phyloP scores from a whole-genome alignment of 768 basidiomycete genomes.

The Mycena epipterygia region DNA sequence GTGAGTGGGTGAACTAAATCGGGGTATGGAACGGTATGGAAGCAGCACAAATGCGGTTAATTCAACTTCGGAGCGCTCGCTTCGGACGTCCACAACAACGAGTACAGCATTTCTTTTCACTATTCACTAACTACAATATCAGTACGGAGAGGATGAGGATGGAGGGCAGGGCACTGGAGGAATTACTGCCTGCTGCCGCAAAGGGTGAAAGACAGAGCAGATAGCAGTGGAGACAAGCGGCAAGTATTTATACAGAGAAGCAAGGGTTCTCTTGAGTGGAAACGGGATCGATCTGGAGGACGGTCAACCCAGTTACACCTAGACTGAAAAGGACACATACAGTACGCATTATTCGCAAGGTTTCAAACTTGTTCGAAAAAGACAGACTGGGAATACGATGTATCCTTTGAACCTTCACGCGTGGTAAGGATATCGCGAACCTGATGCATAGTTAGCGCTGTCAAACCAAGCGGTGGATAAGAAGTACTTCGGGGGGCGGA shows the following conservation, averaged over 20 bases:
- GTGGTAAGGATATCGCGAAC: conserved; percentile 84
- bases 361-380: conserved; percentile 64
- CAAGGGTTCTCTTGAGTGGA: not conserved
- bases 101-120: not conserved
- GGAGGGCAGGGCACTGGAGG: too few species aligned
- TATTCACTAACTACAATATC: conserved; percentile 26
- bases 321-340: not conserved
- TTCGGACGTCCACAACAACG: not conserved
- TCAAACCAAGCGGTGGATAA: not conserved
- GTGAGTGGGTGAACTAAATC: too few species aligned
- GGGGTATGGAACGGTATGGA: too few species aligned
- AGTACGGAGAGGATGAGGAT: not conserved
- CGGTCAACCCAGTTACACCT: not conserved
- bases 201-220: not conserved
- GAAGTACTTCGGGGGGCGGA: conserved; percentile 80
- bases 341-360: not conserved
- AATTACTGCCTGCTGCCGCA: too few species aligned
- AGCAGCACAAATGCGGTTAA: not conserved
- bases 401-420: conserved; percentile 71
- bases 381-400: conserved; percentile 72
- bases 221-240: not conserved
- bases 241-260: conserved; percentile 14
- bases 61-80: not conserved
- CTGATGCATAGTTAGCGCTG: conserved; percentile 52
- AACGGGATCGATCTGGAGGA: conserved; percentile 10